Percentiles rank a stretch among this genome's conserved stretches.
phyloP scores from a whole-genome alignment of 176 grass and related monocot species.

The Oryza rufipogon region DNA sequence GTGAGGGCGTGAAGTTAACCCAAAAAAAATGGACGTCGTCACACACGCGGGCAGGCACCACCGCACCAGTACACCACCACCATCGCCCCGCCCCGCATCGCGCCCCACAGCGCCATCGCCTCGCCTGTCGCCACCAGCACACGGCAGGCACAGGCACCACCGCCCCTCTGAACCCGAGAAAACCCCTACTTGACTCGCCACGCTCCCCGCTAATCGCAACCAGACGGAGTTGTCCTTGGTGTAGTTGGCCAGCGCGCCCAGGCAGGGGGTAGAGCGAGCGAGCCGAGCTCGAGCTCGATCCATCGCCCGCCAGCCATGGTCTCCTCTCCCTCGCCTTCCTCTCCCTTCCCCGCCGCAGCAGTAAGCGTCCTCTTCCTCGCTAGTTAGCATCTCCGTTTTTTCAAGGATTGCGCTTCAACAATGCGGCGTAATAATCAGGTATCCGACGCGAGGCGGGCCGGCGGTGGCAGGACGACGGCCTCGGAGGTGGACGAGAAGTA shows the following conservation, averaged over 20 bases:
- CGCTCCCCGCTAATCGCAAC: slow-evolving; percentile 16
- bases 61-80: background rate
- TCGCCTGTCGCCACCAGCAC: slow-evolving; percentile 31
- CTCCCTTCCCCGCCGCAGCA: slow-evolving; percentile 33
- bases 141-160: background rate
- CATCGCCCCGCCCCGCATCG: background rate
- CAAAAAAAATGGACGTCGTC: slow-evolving; percentile 33
- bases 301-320: slow-evolving; percentile 50
- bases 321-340: slow-evolving; percentile 51
- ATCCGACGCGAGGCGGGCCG: slow-evolving; percentile 46
- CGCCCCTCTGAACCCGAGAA: background rate
- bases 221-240: background rate
- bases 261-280: background rate
- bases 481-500: slow-evolving; percentile 43
- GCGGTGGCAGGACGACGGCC: background rate
- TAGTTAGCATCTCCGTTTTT: background rate
- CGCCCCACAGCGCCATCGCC: slow-evolving; percentile 33
- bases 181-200: background rate
- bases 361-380: slow-evolving; percentile 43
- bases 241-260: background rate
- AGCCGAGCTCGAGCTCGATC: slow-evolving; percentile 8
- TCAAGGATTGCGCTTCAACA: background rate
- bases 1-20: slow-evolving; percentile 54
- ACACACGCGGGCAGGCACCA: slow-evolving; percentile 1
- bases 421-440: slow-evolving; percentile 50